A percentile compares a stretch with the other conserved stretches of the same genome.
Evolutionary conservation across 139 green algal species (phyloP).

Genomic region (Axilococcus clingmanii): DNA sequence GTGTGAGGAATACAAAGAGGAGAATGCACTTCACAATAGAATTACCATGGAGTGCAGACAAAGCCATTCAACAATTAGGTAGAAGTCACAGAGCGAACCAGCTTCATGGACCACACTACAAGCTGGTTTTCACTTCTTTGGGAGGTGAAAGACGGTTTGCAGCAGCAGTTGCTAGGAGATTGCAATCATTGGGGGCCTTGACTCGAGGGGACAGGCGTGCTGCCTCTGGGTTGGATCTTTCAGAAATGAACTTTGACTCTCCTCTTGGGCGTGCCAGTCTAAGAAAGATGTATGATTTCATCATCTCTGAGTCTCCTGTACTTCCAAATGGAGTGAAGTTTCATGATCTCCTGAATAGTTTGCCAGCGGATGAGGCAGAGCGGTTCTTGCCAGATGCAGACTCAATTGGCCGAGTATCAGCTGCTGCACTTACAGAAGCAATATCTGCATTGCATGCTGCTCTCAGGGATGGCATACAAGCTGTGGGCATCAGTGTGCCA

Average conservation of each 20-base stretch:
- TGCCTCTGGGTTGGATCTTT: conserved; percentile 58
- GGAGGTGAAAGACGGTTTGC: conserved; percentile 84
- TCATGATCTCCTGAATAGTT: conserved; percentile 7
- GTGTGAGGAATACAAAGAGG: conserved; percentile 35
- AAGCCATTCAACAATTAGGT: conserved; percentile 89
- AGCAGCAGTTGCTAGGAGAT: conserved; percentile 66
- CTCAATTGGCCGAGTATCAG: conserved; percentile 1
- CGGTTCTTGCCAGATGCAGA: background rate
- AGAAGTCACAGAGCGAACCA: conserved; percentile 38
- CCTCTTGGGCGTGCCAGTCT: conserved; percentile 38
- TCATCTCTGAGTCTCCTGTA: conserved; percentile 24
- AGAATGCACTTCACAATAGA: conserved; percentile 82
- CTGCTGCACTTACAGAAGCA: conserved; percentile 3
- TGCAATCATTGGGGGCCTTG: conserved; percentile 80
- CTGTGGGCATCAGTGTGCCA: conserved; percentile 53
- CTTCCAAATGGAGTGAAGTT: conserved; percentile 28
- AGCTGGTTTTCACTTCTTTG: conserved; percentile 63
- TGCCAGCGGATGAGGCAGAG: conserved; percentile 10
- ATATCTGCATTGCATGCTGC: conserved; percentile 40
- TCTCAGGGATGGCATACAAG: conserved; percentile 42
- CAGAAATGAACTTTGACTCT: conserved; percentile 63
- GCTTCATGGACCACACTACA: conserved; percentile 37
- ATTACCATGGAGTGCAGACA: conserved; percentile 84
- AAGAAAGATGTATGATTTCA: conserved; percentile 47
- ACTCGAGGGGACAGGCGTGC: conserved; percentile 80